Conservation (phyloP, 352 stramenopile genomes). For the Pythium guiyangense region DNA sequence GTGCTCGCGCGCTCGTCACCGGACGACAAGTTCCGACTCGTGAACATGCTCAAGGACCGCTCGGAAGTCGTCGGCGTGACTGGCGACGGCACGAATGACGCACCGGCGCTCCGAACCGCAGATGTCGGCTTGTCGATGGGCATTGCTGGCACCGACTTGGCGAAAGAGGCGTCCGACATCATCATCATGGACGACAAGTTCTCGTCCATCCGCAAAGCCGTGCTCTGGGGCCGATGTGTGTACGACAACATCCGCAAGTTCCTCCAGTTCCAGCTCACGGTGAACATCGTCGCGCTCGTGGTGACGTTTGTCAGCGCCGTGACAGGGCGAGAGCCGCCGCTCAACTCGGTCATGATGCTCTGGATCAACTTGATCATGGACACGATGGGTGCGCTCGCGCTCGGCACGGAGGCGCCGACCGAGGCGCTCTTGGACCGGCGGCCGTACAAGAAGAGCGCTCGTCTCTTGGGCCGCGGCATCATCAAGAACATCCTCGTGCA, state of each 20-base stretch:
- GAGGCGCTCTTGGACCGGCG: slow-evolving; percentile 57
- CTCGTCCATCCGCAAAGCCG: slow-evolving; percentile 72
- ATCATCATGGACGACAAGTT: slow-evolving; percentile 89
- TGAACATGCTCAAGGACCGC: slow-evolving; percentile 78
- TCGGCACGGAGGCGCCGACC: slow-evolving; percentile 67
- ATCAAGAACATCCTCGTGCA: slow-evolving; percentile 78
- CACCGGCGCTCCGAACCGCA: slow-evolving; percentile 59
- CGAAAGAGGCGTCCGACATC: slow-evolving; percentile 81
- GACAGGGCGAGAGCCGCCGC: slow-evolving; percentile 68
- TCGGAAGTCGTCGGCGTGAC: slow-evolving; percentile 77
- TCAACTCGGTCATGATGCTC: slow-evolving; percentile 87
- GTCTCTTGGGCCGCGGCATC: slow-evolving; percentile 53
- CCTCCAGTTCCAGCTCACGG: slow-evolving; percentile 79
- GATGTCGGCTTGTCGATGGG: slow-evolving; percentile 82
- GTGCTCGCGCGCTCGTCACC: slow-evolving; percentile 94
- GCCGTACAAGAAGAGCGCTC: slow-evolving; percentile 68
- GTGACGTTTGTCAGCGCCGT: slow-evolving; percentile 83
- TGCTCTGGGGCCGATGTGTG: slow-evolving; percentile 76
- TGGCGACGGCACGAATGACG: slow-evolving; percentile 80
- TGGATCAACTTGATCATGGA: slow-evolving; percentile 90
- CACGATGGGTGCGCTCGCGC: slow-evolving; percentile 67
- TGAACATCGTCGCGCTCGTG: slow-evolving; percentile 78
- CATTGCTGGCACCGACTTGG: slow-evolving; percentile 74
- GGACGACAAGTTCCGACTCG: slow-evolving; percentile 96
- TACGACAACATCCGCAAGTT: slow-evolving; percentile 88